phyloP scores from a whole-genome alignment of 2,329 filamentous ascomycete genomes.

The Sclerotinia borealis region DNA sequence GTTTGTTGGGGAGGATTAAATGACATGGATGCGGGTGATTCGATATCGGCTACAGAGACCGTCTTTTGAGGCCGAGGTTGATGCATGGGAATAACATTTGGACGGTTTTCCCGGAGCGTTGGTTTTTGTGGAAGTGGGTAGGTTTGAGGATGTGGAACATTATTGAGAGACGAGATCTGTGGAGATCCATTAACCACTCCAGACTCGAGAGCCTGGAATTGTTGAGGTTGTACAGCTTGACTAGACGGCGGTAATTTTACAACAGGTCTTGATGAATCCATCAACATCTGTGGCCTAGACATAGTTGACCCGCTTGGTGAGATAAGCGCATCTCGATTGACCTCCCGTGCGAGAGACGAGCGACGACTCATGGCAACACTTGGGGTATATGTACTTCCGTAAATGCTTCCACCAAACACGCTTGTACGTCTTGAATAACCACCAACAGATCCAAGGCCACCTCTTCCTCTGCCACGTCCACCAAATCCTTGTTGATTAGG shows the following conservation, averaged over 20 bases:
- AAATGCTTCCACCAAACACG: constrained; percentile 61
- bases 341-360: constrained; percentile 68
- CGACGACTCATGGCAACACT: constrained; percentile 84
- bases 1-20: constrained; percentile 57
- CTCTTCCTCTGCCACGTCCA: constrained; percentile 62
- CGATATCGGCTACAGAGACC: constrained; percentile 87
- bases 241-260: constrained; percentile 69
- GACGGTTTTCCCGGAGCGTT: constrained; percentile 49
- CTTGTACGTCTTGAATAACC: constrained; percentile 76
- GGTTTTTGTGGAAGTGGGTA: constrained; percentile 55
- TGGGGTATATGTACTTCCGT: constrained; percentile 74
- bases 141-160: constrained; percentile 44
- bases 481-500: constrained; percentile 80
- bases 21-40: constrained; percentile 59
- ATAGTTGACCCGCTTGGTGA: constrained; percentile 77
- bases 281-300: constrained; percentile 57
- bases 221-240: constrained; percentile 25
- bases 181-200: constrained; percentile 21
- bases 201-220: constrained; percentile 31
- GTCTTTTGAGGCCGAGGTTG: constrained; percentile 93
- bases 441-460: constrained; percentile 61
- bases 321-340: constrained; percentile 65
- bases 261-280: constrained; percentile 62
- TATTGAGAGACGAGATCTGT: constrained; percentile 34
- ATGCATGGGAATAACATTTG: constrained; percentile 66